Evolutionary conservation across 2,329 filamentous ascomycete species (phyloP).

Genomic region (Exserohilum turcica): DNA sequence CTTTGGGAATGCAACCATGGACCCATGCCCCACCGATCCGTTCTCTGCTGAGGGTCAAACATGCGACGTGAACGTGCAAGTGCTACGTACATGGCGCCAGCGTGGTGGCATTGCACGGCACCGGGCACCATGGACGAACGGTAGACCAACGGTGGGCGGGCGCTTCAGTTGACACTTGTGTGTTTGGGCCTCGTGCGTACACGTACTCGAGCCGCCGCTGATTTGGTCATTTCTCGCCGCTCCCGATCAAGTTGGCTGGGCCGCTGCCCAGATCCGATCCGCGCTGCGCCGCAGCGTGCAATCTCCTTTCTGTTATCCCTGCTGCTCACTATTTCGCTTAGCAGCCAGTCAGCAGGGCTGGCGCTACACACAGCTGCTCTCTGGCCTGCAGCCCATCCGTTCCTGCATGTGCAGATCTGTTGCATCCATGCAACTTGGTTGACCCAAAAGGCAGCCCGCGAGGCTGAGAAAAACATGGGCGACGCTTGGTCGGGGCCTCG

Average conservation of each 20-base stretch:
- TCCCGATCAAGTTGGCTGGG: constrained; percentile 1
- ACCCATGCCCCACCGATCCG: constrained; percentile 3
- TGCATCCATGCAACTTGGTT: background rate
- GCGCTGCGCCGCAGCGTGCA: constrained; percentile 15
- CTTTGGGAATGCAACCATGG: constrained; percentile 1
- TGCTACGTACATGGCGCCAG: constrained; percentile 11
- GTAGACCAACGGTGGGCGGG: constrained; percentile 15
- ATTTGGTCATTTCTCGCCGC: constrained; percentile 1
- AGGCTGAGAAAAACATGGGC: background rate
- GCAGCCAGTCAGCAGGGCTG: constrained; percentile 12
- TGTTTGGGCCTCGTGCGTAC: too few species aligned
- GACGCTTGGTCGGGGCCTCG: background rate
- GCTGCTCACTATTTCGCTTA: constrained; percentile 27
- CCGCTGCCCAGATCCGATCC: constrained; percentile 12
- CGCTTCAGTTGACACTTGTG: background rate
- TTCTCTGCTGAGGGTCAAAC: background rate
- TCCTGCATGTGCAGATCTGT: constrained; percentile 10
- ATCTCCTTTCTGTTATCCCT: constrained; percentile 19
- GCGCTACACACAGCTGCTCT: constrained; percentile 15
- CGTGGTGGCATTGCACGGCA: background rate
- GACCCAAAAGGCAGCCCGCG: background rate
- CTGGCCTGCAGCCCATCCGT: background rate
- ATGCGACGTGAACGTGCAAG: constrained; percentile 14
- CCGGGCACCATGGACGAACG: constrained; percentile 6
- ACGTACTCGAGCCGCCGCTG: too few species aligned